These are phyloP conservation scores for Pittosporum tobira DNA, from an alignment of 129 eudicot genomes.

Conservation along the genomic window DNA sequence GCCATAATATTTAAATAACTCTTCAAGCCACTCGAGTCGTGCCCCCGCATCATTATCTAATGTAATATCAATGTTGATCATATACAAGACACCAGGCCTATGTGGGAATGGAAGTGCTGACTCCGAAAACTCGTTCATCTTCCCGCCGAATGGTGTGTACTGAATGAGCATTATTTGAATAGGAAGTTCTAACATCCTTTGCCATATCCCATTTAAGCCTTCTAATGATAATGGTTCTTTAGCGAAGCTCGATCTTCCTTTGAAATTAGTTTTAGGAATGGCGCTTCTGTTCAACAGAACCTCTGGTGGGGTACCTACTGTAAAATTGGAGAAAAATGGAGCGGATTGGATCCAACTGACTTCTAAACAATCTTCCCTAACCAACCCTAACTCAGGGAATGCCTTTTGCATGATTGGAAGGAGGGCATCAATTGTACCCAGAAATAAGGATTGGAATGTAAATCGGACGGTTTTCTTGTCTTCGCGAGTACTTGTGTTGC, in stretches of 20 bases:
- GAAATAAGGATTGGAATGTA: slow-evolving; percentile 11
- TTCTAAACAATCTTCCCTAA: slow-evolving; percentile 15
- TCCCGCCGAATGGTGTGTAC: neutral
- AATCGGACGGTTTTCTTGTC: slow-evolving; percentile 2
- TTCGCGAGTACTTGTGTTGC: neutral
- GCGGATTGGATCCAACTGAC: slow-evolving; percentile 22
- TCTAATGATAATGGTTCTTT: neutral
- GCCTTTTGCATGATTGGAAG: slow-evolving; percentile 1
- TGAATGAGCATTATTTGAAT: neutral
- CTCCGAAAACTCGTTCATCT: neutral
- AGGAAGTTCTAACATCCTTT: no score
- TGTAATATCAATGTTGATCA: no score
- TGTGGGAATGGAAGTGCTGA: neutral
- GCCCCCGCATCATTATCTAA: no score
- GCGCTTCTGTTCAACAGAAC: slow-evolving; percentile 2
- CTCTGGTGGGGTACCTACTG: neutral
- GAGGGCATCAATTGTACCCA: slow-evolving; percentile 4
- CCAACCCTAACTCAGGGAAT: slow-evolving; percentile 23
- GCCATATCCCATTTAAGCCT: no score
- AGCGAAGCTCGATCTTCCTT: neutral
- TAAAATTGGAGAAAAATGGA: slow-evolving; percentile 4
- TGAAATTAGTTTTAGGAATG: neutral
- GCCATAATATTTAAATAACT: no score
- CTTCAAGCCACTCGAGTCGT: no score
- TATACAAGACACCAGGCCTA: no score